Evolutionary conservation across 2,329 filamentous ascomycete species (phyloP).

Genomic region (Xylariaceae sp.): DNA sequence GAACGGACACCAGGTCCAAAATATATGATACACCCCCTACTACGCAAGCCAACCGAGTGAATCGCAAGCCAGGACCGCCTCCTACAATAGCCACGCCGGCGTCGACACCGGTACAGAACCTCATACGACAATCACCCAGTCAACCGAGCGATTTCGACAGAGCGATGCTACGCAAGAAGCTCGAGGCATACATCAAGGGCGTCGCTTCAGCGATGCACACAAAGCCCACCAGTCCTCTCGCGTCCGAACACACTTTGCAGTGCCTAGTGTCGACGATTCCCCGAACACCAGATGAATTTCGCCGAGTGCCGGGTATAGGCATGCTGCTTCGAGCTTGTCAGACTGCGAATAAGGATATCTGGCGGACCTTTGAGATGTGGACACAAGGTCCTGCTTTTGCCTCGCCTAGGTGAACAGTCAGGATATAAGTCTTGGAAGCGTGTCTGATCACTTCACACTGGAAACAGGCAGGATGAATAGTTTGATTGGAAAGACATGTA

Average conservation of each 20-base stretch:
- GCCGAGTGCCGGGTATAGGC: slow-evolving; percentile 2
- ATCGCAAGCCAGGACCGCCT: too few relatives aligned
- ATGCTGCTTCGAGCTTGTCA: slow-evolving; percentile 4
- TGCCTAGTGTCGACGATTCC: slow-evolving; percentile 5
- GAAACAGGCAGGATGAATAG: neutral
- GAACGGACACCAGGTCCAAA: neutral
- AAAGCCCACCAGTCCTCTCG: slow-evolving; percentile 3
- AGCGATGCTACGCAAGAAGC: slow-evolving; percentile 6
- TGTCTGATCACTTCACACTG: too few relatives aligned
- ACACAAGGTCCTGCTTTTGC: neutral
- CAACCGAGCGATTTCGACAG: neutral
- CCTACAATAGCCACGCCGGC: neutral
- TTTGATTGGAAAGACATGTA: neutral
- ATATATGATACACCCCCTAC: too few relatives aligned
- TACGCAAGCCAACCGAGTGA: too few relatives aligned
- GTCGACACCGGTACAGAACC: too few relatives aligned
- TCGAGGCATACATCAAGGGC: slow-evolving; percentile 10
- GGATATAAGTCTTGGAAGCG: too few relatives aligned
- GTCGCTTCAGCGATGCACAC: slow-evolving; percentile 8
- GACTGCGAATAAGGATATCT: slow-evolving; percentile 6
- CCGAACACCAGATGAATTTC: slow-evolving; percentile 7
- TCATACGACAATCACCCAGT: neutral
- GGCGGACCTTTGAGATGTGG: slow-evolving; percentile 11
- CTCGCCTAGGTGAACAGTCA: neutral
- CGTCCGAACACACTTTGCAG: slow-evolving; percentile 4